phyloP scores from a whole-genome alignment of 768 basidiomycete genomes.

The Collybia sordida region DNA sequence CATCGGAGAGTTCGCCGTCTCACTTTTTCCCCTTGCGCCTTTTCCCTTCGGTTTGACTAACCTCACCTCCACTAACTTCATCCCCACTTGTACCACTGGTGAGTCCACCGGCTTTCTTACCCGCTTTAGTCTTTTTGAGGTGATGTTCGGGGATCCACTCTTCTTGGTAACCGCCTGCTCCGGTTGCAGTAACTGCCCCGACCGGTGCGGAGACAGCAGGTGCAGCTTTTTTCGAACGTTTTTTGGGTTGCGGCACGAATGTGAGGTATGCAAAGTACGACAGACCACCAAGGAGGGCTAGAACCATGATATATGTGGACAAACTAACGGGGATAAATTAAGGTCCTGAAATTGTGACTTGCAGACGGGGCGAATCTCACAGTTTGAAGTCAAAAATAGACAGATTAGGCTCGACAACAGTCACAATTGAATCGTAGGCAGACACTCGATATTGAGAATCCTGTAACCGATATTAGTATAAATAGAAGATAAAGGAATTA shows the following conservation, averaged over 20 bases:
- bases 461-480: conserved; percentile 29
- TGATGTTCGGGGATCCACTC: conserved; percentile 95
- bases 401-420: conserved; percentile 75
- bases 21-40: conserved; percentile 53
- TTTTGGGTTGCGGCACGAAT: conserved; percentile 66
- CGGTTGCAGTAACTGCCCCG: conserved; percentile 59
- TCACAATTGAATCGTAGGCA: conserved; percentile 75
- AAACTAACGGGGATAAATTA: conserved; percentile 34
- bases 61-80: conserved; percentile 65
- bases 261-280: conserved; percentile 65
- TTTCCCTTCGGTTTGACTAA: conserved; percentile 62
- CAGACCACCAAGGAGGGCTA: conserved; percentile 59
- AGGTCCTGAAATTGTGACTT: too few relatives aligned
- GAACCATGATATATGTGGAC: conserved; percentile 70
- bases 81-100: conserved; percentile 56
- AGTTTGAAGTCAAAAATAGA: conserved; percentile 81
- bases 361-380: conserved; percentile 38
- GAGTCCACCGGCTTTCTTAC: conserved; percentile 30
- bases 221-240: conserved; percentile 45
- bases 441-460: conserved; percentile 57
- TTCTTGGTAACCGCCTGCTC: conserved; percentile 74
- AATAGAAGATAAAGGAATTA: not conserved
- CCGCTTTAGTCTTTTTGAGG: conserved; percentile 64
- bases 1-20: not conserved
- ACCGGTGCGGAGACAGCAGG: conserved; percentile 53